Evolutionary conservation across 768 basidiomycete genomes (phyloP).

Genomic region (Auriculariales sp.): DNA sequence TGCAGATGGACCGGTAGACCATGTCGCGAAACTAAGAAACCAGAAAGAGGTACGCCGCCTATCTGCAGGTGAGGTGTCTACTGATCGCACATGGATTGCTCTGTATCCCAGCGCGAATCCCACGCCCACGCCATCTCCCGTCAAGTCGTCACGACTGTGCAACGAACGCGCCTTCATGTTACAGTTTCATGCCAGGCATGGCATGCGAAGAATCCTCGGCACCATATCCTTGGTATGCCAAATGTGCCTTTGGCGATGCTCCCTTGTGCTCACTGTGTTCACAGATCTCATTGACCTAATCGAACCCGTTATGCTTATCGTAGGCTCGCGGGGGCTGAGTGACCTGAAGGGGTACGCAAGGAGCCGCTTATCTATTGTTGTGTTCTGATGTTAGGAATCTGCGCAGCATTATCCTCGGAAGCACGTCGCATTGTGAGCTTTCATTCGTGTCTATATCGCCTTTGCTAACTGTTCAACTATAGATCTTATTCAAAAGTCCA

Average conservation of each 20-base stretch:
- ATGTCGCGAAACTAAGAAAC: constrained; percentile 61
- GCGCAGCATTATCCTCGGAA: constrained; percentile 75
- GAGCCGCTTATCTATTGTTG: neutral
- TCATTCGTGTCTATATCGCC: neutral
- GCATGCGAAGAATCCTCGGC: constrained; percentile 89
- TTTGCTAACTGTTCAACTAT: neutral
- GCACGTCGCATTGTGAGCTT: constrained; percentile 71
- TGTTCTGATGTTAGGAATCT: constrained; percentile 2
- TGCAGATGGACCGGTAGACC: constrained; percentile 52
- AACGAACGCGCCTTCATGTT: constrained; percentile 81
- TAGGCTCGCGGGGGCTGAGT: constrained; percentile 83
- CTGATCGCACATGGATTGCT: constrained; percentile 2
- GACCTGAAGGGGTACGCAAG: constrained; percentile 70
- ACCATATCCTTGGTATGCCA: constrained; percentile 64
- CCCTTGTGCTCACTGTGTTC: neutral
- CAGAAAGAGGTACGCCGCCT: constrained; percentile 69
- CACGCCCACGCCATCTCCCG: constrained; percentile 78
- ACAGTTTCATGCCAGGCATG: constrained; percentile 85
- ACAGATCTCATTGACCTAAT: constrained; percentile 73
- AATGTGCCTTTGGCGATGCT: neutral
- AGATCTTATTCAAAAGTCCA: constrained; percentile 50
- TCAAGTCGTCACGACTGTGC: constrained; percentile 78
- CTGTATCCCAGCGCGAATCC: constrained; percentile 55
- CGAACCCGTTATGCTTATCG: constrained; percentile 85
- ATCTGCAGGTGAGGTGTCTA: neutral